Evolutionary conservation across 202 grass and related monocot genomes (phyloP).

Genomic region (Tripidium arundinaceum): DNA sequence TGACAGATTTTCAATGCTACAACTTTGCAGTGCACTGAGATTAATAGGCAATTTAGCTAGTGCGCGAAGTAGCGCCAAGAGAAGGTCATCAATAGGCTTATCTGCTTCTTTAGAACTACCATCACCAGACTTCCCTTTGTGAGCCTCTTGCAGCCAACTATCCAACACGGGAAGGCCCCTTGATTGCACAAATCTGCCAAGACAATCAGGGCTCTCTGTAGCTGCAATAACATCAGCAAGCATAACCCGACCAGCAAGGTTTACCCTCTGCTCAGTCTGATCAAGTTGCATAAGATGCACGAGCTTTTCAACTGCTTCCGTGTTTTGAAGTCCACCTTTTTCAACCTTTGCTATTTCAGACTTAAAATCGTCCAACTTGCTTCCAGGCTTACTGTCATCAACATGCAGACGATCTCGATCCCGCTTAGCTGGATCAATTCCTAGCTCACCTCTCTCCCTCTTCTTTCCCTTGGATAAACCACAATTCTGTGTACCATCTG

Average conservation of each 20-base stretch:
- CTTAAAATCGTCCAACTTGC: slow-evolving; percentile 64
- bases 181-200: slow-evolving; percentile 80
- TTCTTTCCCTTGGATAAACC: slow-evolving; percentile 79
- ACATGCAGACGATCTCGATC: slow-evolving; percentile 55
- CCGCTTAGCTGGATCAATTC: slow-evolving; percentile 46
- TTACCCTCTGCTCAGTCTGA: slow-evolving; percentile 66
- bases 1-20: no score
- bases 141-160: no score
- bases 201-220: slow-evolving; percentile 70
- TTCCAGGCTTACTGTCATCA: slow-evolving; percentile 52
- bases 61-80: no score
- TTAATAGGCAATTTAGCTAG: no score
- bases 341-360: slow-evolving; percentile 65
- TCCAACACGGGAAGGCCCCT: no score
- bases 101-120: no score
- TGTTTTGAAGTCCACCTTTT: slow-evolving; percentile 65
- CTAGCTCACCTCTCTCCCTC: slow-evolving; percentile 72
- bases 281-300: no score
- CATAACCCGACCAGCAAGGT: slow-evolving; percentile 56
- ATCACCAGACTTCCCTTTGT: no score
- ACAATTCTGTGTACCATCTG: slow-evolving; percentile 67
- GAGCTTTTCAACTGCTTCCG: slow-evolving; percentile 75
- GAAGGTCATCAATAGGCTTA: no score
- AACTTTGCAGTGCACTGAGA: no score
- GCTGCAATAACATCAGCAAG: slow-evolving; percentile 81